Percentiles rank a stretch among this genome's conserved stretches.
Evolutionary conservation across 2,329 filamentous ascomycete genomes (phyloP).

Genomic region (Paecilomyces sp.): DNA sequence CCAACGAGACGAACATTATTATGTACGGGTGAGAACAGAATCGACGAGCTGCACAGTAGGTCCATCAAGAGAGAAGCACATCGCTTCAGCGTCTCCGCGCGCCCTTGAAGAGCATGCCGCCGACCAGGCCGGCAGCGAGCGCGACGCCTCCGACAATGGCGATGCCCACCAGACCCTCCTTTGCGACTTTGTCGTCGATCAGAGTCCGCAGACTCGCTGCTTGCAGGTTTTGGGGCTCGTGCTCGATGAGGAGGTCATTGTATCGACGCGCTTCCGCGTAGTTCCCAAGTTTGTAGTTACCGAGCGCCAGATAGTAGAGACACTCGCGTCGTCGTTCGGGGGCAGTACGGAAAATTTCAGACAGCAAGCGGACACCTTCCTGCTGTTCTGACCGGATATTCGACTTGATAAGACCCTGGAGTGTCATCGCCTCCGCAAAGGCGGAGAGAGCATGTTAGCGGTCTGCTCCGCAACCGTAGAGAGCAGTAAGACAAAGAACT

Average conservation of each 20-base stretch:
- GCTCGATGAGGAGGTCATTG: conserved; percentile 85
- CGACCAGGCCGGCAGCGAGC: conserved; percentile 86
- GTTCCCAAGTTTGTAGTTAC: conserved; percentile 97
- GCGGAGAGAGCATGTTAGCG: conserved; percentile 6
- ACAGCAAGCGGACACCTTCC: conserved; percentile 84
- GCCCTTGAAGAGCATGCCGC: conserved; percentile 76
- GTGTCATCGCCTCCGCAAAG: conserved; percentile 3
- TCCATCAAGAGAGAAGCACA: neutral
- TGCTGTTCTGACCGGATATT: conserved; percentile 78
- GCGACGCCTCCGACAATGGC: conserved; percentile 92
- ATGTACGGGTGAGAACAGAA: neutral
- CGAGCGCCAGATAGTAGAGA: conserved; percentile 93
- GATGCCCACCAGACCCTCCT: conserved; percentile 87
- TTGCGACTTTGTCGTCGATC: conserved; percentile 94
- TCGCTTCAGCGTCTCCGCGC: conserved; percentile 50
- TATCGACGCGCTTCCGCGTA: conserved; percentile 91
- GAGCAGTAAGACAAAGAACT: neutral
- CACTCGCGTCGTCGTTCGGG: conserved; percentile 94
- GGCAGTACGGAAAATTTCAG: conserved; percentile 90
- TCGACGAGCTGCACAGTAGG: neutral
- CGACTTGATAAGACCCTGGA: conserved; percentile 89
- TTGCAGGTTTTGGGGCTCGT: conserved; percentile 87
- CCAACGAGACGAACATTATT: conserved; percentile 1
- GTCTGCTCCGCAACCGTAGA: neutral
- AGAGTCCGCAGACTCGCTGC: conserved; percentile 76